Conservation (phyloP, 2,329 filamentous ascomycete species). For the Plenodomus tracheiphilus region DNA sequence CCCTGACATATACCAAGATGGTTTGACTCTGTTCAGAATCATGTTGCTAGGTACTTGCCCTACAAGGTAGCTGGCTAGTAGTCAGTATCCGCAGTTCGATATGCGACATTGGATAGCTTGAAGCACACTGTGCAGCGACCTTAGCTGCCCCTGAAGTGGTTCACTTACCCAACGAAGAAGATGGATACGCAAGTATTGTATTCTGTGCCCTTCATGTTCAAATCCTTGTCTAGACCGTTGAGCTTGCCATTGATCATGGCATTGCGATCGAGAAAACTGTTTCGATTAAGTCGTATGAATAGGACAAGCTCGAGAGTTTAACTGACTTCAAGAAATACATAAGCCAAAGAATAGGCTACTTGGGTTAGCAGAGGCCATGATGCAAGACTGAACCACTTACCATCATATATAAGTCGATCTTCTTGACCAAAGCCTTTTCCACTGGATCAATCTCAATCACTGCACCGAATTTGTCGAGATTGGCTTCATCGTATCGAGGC, state of each 20-base stretch:
- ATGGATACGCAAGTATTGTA: constrained; percentile 64
- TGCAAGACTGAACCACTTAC: constrained; percentile 1
- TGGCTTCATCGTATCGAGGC: constrained; percentile 13
- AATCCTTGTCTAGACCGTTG: constrained; percentile 27
- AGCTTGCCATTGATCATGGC: constrained; percentile 62
- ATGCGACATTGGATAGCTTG: too few species aligned
- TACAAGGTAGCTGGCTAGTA: constrained; percentile 27
- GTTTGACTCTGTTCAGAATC: constrained; percentile 42
- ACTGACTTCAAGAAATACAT: constrained; percentile 38
- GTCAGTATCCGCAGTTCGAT: constrained; percentile 15
- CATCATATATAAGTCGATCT: constrained; percentile 31
- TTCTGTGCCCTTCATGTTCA: constrained; percentile 54
- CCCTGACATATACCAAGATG: constrained; percentile 32
- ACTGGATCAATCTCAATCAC: constrained; percentile 20
- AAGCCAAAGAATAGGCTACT: constrained; percentile 13
- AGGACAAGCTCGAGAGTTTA: too few species aligned
- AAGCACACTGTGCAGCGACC: not conserved
- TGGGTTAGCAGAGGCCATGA: not conserved
- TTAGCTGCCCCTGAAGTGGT: not conserved
- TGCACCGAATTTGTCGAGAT: constrained; percentile 31
- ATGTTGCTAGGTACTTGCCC: constrained; percentile 48
- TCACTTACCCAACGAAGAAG: constrained; percentile 55
- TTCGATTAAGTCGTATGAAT: too few species aligned
- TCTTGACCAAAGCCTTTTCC: constrained; percentile 27
- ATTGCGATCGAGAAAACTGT: constrained; percentile 61